Conservation (phyloP, 2,329 filamentous ascomycete species). For the Purpureocillium lavendulum region DNA sequence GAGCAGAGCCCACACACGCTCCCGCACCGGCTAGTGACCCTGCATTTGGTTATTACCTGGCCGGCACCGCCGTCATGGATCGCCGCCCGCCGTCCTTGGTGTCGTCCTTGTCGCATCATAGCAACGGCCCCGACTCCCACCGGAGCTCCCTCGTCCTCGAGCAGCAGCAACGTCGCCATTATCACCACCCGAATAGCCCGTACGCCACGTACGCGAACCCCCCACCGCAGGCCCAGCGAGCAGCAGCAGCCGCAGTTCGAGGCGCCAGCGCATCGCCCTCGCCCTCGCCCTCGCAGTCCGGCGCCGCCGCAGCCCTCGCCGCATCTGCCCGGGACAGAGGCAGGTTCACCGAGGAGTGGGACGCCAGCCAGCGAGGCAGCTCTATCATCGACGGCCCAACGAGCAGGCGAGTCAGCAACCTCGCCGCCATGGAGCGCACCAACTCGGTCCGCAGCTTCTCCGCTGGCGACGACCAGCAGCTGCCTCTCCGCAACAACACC, state of each 20-base stretch:
- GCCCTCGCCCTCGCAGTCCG: background rate
- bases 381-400: conserved; percentile 48
- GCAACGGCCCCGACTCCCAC: conserved; percentile 8
- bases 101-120: conserved; percentile 13
- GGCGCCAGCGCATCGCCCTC: background rate
- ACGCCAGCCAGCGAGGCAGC: conserved; percentile 57
- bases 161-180: conserved; percentile 6
- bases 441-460: conserved; percentile 49
- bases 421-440: conserved; percentile 46
- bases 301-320: conserved; percentile 2
- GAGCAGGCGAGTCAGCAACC: conserved; percentile 11
- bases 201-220: background rate
- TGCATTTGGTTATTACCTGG: too few relatives aligned
- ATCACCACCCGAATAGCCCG: conserved; percentile 2
- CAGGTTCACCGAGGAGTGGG: conserved; percentile 64
- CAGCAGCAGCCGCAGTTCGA: too few relatives aligned
- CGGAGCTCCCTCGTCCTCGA: conserved; percentile 5
- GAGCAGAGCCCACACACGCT: too few relatives aligned
- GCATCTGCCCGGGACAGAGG: too few relatives aligned
- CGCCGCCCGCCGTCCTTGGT: conserved; percentile 11
- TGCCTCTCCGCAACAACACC: conserved; percentile 53
- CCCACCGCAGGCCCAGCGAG: too few relatives aligned
- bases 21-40: too few relatives aligned
- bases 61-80: conserved; percentile 23
- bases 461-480: conserved; percentile 33